These are phyloP conservation scores for Beauveria sp. DNA, from an alignment of 2,329 filamentous ascomycete genomes.

Conservation along the genomic window DNA sequence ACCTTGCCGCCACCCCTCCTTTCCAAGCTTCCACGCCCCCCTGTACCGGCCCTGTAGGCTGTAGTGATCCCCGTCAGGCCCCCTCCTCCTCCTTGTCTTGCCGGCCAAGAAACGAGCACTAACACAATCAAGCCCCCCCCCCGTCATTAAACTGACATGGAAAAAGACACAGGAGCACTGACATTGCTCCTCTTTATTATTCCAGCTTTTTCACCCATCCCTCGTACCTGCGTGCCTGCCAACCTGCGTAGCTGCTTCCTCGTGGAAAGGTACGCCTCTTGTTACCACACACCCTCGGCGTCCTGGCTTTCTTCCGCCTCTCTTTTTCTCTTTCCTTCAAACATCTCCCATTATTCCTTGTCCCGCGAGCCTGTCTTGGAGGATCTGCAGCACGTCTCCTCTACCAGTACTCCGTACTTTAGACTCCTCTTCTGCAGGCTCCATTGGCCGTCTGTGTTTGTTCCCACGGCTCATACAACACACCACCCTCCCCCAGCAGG, in stretches of 20 bases:
- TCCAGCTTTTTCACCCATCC: not conserved
- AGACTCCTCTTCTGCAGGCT: slow-evolving; percentile 3
- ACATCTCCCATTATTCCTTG: not conserved
- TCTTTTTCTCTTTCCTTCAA: not conserved
- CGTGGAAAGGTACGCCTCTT: not conserved
- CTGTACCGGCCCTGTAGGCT: not conserved
- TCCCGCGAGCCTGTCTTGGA: not conserved
- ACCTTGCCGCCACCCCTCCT: not conserved
- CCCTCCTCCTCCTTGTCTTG: not conserved
- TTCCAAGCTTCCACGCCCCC: too few species aligned
- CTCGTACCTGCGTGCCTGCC: not conserved
- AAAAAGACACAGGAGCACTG: not conserved
- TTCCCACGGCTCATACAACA: not conserved
- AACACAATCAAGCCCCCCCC: not conserved
- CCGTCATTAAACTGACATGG: not conserved
- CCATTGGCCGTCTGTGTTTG: not conserved
- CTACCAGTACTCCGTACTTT: not conserved
- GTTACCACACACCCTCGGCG: not conserved
- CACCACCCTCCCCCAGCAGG: not conserved
- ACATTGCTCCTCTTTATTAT: not conserved
- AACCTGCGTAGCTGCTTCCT: not conserved
- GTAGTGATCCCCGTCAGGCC: too few species aligned
- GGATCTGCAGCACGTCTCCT: not conserved
- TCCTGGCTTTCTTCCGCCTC: not conserved
- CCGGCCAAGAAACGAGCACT: not conserved